phyloP scores from a whole-genome alignment of 2,329 filamentous ascomycete genomes.

The Teratosphaeria viscida region DNA sequence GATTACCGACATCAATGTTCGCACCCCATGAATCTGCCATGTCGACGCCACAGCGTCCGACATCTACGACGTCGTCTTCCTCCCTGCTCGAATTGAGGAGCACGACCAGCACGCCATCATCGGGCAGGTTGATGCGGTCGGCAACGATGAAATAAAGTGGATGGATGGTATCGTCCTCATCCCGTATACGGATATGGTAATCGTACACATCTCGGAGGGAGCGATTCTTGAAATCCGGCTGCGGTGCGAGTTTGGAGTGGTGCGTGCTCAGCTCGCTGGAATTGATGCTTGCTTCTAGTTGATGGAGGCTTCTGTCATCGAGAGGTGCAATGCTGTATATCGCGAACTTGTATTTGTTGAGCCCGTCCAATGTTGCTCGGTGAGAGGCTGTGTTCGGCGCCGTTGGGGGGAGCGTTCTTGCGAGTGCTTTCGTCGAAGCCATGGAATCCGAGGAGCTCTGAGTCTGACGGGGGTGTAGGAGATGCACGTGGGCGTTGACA shows the following conservation, averaged over 20 bases:
- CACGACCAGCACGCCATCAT: not conserved
- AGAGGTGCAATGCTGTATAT: not conserved
- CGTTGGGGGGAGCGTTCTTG: not conserved
- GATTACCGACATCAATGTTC: not conserved
- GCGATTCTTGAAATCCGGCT: not conserved
- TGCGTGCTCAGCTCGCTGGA: not conserved
- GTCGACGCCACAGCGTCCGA: not conserved
- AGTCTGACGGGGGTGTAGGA: not conserved
- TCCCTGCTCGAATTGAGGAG: not conserved
- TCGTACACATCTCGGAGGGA: not conserved
- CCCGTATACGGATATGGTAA: not conserved
- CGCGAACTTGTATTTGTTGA: not conserved
- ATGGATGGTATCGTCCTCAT: not conserved
- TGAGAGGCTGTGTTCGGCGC: not conserved
- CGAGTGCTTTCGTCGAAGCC: not conserved
- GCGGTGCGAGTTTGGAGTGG: not conserved
- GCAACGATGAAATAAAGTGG: constrained; percentile 1
- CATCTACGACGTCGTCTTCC: not conserved
- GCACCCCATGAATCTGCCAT: constrained; percentile 1
- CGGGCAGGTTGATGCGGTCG: not conserved
- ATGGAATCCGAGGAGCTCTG: not conserved
- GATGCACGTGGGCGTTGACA: not conserved
- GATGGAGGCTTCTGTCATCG: not conserved
- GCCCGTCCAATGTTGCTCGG: not conserved
- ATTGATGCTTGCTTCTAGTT: not conserved